Conservation (phyloP, 805 yeast genomes). For the Candida ficus region DNA sequence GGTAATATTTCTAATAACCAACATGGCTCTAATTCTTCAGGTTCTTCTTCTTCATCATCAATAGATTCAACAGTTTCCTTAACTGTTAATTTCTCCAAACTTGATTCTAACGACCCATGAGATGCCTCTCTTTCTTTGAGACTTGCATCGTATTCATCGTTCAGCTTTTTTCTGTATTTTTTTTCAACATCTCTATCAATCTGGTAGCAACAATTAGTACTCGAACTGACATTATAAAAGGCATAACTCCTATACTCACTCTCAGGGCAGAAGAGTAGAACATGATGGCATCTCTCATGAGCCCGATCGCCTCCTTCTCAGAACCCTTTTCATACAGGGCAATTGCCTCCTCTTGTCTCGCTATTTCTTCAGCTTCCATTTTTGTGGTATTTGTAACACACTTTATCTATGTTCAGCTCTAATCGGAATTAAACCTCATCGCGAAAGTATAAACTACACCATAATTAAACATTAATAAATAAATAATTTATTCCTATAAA, state of each 20-base stretch:
- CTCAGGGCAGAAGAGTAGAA: constrained; percentile 69
- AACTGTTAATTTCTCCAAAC: constrained; percentile 1
- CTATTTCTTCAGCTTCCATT: constrained; percentile 9
- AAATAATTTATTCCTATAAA: not conserved
- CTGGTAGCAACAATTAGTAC: constrained; percentile 1
- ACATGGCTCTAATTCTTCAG: constrained; percentile 33
- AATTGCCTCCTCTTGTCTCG: constrained; percentile 41
- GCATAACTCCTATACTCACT: constrained; percentile 27
- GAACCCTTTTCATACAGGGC: constrained; percentile 65
- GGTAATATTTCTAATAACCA: constrained; percentile 42
- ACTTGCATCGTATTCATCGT: constrained; percentile 35
- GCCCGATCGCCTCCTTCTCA: constrained; percentile 65
- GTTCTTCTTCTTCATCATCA: constrained; percentile 2
- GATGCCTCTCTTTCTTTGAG: constrained; percentile 11
- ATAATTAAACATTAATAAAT: not conserved
- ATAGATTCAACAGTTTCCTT: constrained; percentile 1
- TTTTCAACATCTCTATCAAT: constrained; percentile 54
- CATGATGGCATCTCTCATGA: constrained; percentile 76
- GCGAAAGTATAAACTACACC: no score
- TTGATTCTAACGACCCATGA: constrained; percentile 2
- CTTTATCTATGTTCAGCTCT: no score
- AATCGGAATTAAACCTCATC: not conserved
- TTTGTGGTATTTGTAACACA: no score
- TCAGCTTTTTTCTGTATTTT: constrained; percentile 53
- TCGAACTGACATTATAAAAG: not conserved